These are phyloP conservation scores for Pichia californica DNA, from an alignment of 805 yeast genomes.

Conservation along the genomic window DNA sequence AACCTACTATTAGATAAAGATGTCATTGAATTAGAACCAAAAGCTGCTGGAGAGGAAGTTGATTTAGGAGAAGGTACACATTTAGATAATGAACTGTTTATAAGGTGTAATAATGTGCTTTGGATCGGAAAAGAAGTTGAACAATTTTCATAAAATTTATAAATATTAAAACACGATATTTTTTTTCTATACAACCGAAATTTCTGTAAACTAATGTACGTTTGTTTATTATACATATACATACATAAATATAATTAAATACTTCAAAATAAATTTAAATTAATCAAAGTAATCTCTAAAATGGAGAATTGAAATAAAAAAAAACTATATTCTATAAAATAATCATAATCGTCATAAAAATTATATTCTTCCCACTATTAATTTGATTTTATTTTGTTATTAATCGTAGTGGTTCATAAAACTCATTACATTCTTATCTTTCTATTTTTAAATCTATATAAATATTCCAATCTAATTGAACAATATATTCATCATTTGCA, in stretches of 20 bases:
- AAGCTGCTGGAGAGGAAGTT: no score
- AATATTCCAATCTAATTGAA: no score
- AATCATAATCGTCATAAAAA: neutral
- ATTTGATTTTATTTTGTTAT: no score
- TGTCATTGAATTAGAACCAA: slow-evolving; percentile 40
- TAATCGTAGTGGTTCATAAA: no score
- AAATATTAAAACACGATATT: no score
- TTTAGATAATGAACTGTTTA: slow-evolving; percentile 54
- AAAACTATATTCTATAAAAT: neutral
- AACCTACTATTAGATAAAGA: slow-evolving; percentile 67
- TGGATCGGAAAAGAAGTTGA: slow-evolving; percentile 48
- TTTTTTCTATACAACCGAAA: no score
- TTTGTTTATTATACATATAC: neutral
- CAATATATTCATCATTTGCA: neutral
- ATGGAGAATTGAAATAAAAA: no score
- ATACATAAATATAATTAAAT: neutral
- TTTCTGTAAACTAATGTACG: no score
- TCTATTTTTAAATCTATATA: no score
- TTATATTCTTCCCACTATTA: no score
- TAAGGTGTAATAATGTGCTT: slow-evolving; percentile 86
- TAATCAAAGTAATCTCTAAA: neutral
- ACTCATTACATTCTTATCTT: no score
- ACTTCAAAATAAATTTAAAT: neutral
- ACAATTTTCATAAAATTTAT: no score
- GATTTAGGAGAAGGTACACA: slow-evolving; percentile 33